Conservation (phyloP, 345 rosid genomes). For the Kandelia obovata region DNA sequence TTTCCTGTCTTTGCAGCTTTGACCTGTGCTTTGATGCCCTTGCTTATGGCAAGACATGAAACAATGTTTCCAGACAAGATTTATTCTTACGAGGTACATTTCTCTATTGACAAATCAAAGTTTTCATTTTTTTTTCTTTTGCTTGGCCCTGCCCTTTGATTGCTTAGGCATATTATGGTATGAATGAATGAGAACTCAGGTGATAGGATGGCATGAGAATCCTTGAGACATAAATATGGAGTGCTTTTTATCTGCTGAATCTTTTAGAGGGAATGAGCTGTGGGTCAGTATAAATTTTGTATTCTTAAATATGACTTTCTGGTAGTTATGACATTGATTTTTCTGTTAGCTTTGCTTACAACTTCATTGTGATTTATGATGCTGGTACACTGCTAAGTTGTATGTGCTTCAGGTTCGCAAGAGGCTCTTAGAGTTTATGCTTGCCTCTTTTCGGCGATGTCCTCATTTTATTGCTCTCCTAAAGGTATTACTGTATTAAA, state of each 20-base stretch:
- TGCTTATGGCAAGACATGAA: slow-evolving; percentile 76
- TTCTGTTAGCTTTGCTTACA: neutral
- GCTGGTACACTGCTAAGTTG: neutral
- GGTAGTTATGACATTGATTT: neutral
- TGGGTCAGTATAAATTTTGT: too few species aligned
- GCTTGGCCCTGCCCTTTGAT: neutral
- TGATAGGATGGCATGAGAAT: neutral
- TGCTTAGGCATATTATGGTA: neutral
- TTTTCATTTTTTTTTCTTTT: slow-evolving; percentile 1
- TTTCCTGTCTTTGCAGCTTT: slow-evolving; percentile 56
- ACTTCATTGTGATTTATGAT: neutral
- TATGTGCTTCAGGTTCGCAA: slow-evolving; percentile 53
- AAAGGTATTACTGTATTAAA: slow-evolving; percentile 46
- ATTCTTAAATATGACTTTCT: too few species aligned
- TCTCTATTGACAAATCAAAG: slow-evolving; percentile 9
- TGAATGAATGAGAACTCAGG: neutral
- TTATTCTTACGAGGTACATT: slow-evolving; percentile 68
- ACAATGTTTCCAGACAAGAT: slow-evolving; percentile 69
- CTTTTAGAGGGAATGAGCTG: too few species aligned
- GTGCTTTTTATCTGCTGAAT: too few species aligned
- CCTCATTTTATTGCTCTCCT: slow-evolving; percentile 73
- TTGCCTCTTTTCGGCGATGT: slow-evolving; percentile 85
- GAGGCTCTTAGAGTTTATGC: slow-evolving; percentile 81
- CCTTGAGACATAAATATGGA: neutral
- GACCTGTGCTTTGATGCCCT: slow-evolving; percentile 83